Conservation (phyloP, 2,329 filamentous ascomycete genomes). For the Fusarium virguliforme region DNA sequence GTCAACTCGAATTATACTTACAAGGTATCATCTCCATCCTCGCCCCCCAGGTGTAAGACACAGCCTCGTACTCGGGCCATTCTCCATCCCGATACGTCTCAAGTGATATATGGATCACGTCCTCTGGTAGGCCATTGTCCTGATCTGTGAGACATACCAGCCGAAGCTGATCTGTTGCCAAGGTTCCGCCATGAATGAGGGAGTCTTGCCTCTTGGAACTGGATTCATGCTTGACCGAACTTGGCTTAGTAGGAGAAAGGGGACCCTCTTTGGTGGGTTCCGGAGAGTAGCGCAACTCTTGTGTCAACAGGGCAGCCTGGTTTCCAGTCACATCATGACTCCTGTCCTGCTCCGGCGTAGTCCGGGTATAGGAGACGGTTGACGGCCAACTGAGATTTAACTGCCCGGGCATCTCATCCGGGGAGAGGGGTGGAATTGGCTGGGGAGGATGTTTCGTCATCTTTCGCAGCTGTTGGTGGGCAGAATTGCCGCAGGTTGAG, state of each 20-base stretch:
- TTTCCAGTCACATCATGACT: background rate
- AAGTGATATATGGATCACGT: background rate
- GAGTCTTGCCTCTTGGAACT: too few relatives aligned
- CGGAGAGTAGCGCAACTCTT: too few relatives aligned
- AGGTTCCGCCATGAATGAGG: background rate
- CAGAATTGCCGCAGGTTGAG: background rate
- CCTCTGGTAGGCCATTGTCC: background rate
- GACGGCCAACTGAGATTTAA: constrained; percentile 10
- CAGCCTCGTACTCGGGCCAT: background rate
- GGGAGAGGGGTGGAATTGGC: background rate
- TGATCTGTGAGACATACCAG: background rate
- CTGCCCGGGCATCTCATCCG: background rate
- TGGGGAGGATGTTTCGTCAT: background rate
- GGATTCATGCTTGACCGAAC: too few relatives aligned
- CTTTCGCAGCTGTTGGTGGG: background rate
- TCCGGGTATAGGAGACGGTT: background rate
- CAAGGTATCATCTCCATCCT: background rate
- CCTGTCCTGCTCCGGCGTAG: background rate
- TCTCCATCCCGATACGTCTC: background rate
- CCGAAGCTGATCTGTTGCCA: background rate
- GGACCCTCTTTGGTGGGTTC: too few relatives aligned
- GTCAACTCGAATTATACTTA: background rate
- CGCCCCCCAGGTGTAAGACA: constrained; percentile 2
- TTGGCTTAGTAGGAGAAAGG: too few relatives aligned
- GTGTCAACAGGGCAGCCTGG: too few relatives aligned